Conservation (phyloP, 805 yeast genomes). For the Cyberlindnera mississippiensis region DNA sequence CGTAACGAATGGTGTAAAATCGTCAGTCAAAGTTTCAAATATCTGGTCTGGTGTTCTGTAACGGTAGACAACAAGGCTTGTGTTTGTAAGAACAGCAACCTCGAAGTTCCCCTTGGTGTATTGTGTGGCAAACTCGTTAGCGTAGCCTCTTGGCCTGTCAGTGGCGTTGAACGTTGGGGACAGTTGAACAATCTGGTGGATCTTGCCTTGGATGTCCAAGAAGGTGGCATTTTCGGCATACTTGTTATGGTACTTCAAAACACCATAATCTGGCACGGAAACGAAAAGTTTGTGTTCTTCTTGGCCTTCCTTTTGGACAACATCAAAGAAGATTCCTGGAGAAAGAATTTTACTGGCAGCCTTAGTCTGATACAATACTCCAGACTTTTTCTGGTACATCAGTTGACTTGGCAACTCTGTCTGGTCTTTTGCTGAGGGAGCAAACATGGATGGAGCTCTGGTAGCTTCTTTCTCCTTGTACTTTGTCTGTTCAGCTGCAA, state of each 20-base stretch:
- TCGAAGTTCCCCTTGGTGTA: constrained; percentile 62
- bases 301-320: constrained; percentile 34
- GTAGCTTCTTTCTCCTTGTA: constrained; percentile 30
- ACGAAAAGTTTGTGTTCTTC: constrained; percentile 54
- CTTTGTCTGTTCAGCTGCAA: constrained; percentile 20
- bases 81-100: constrained; percentile 78
- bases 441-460: constrained; percentile 23
- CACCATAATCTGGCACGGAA: constrained; percentile 81
- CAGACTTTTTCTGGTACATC: constrained; percentile 52
- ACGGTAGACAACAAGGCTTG: constrained; percentile 72
- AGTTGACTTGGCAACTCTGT: constrained; percentile 30
- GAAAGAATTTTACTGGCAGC: constrained; percentile 60
- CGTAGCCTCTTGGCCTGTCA: constrained; percentile 73
- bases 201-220: constrained; percentile 52
- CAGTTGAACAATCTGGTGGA: constrained; percentile 70
- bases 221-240: constrained; percentile 81
- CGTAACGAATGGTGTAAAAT: constrained; percentile 63
- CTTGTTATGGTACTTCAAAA: constrained; percentile 65
- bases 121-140: constrained; percentile 84
- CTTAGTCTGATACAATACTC: constrained; percentile 53
- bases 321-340: constrained; percentile 84
- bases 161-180: constrained; percentile 72
- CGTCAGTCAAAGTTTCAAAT: constrained; percentile 65
- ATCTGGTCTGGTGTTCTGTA: constrained; percentile 79
- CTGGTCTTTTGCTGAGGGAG: constrained; percentile 12